Percentiles rank a stretch among this genome's conserved stretches.
Conservation (phyloP, 441 rosid genomes). For the Bruguiera hainesii region DNA sequence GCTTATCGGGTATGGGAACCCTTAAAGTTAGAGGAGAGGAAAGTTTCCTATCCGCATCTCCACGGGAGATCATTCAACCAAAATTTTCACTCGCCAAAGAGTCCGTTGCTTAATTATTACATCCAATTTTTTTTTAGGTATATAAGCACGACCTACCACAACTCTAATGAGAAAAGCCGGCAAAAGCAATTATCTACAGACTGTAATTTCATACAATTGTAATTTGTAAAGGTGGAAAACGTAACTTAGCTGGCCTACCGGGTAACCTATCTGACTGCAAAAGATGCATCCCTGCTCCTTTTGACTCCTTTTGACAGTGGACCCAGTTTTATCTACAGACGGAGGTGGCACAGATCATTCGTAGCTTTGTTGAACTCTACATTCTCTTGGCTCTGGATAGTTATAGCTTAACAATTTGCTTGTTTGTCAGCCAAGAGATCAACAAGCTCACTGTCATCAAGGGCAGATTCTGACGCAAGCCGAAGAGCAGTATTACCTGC, state of each 20-base stretch:
- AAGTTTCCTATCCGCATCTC: not conserved
- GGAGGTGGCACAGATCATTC: not conserved
- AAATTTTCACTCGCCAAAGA: no score
- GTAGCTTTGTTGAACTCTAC: not conserved
- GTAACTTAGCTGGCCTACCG: not conserved
- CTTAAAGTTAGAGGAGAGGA: conserved; percentile 3
- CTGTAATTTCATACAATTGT: not conserved
- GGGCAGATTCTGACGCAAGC: conserved; percentile 45
- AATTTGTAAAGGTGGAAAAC: not conserved
- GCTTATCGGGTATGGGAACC: conserved; percentile 18
- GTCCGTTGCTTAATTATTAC: not conserved
- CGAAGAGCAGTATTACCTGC: conserved; percentile 52
- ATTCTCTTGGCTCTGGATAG: not conserved
- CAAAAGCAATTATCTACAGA: conserved; percentile 10
- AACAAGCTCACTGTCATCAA: conserved; percentile 56
- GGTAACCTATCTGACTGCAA: not conserved
- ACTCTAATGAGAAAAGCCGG: not conserved
- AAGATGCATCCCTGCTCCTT: not conserved
- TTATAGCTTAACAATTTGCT: conserved; percentile 5
- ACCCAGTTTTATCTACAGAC: not conserved
- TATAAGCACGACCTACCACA: not conserved
- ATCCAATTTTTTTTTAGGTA: not conserved
- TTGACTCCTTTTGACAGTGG: not conserved
- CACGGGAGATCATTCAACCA: not conserved
- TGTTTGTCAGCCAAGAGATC: conserved; percentile 46